Conservation (phyloP, 2,329 filamentous ascomycete genomes). For the Phaeoacremonium minimum region DNA sequence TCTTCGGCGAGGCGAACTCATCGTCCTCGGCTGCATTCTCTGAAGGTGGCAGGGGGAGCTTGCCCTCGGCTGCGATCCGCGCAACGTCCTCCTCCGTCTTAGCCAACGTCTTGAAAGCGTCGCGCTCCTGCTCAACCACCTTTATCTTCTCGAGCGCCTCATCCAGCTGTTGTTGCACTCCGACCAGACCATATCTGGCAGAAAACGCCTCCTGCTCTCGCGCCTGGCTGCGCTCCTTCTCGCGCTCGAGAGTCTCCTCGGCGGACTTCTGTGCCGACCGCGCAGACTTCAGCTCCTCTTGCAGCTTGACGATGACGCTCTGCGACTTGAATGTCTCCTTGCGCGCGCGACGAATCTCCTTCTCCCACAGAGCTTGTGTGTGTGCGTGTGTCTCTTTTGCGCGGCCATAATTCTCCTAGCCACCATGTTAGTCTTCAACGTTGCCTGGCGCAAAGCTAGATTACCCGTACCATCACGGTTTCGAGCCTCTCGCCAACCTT, state of each 20-base stretch:
- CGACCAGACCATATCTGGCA: conserved; percentile 61
- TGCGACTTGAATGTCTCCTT: conserved; percentile 76
- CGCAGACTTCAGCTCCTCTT: conserved; percentile 66
- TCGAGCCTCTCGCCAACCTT: conserved; percentile 64
- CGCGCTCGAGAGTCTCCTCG: conserved; percentile 57
- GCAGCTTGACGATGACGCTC: conserved; percentile 63
- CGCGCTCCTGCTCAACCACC: conserved; percentile 68
- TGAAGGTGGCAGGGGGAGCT: conserved; percentile 56
- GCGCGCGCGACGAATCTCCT: conserved; percentile 64
- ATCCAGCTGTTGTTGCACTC: conserved; percentile 62
- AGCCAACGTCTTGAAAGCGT: conserved; percentile 67
- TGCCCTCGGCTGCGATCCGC: conserved; percentile 67
- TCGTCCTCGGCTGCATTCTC: conserved; percentile 36
- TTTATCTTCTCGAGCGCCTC: conserved; percentile 59
- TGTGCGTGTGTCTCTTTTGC: conserved; percentile 66
- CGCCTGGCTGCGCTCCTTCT: conserved; percentile 56
- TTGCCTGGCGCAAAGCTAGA: not conserved
- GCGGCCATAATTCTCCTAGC: conserved; percentile 64
- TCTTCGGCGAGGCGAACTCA: conserved; percentile 57
- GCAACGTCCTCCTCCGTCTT: conserved; percentile 67
- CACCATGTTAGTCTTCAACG: not conserved
- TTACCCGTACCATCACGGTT: conserved; percentile 58
- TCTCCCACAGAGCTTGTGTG: conserved; percentile 66
- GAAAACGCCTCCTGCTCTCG: conserved; percentile 68
- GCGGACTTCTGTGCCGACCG: conserved; percentile 48